Conservation (phyloP, 106 monocot species). For the Phalaenopsis aphrodite region DNA sequence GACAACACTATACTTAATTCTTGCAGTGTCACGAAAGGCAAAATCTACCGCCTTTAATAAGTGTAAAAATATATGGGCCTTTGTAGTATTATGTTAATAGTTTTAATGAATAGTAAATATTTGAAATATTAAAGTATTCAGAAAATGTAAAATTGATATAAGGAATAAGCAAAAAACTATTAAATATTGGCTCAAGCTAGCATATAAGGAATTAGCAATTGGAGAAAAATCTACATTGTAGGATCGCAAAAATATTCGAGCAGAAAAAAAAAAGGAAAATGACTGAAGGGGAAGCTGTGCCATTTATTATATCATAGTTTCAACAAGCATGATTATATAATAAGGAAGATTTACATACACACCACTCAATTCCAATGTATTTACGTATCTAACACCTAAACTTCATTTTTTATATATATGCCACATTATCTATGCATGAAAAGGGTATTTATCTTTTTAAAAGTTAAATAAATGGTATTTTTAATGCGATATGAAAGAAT, state of each 20-base stretch:
- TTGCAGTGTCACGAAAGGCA: not conserved
- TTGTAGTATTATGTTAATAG: not conserved
- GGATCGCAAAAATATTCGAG: not conserved
- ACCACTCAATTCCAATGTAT: no score
- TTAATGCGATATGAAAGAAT: no score
- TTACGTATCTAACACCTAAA: no score
- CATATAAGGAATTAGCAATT: not conserved
- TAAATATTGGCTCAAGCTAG: not conserved
- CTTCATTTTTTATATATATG: no score
- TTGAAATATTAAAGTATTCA: not conserved
- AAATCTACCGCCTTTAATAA: not conserved
- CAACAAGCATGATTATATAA: not conserved
- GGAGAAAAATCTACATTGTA: no score
- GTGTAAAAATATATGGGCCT: not conserved
- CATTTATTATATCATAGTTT: not conserved
- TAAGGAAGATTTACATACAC: no score
- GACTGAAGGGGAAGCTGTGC: no score
- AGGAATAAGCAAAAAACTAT: not conserved
- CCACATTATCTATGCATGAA: no score
- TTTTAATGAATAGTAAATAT: constrained; percentile 3
- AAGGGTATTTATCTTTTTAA: no score
- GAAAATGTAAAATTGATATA: not conserved
- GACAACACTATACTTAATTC: not conserved
- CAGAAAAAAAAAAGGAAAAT: not conserved
- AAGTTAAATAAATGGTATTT: no score